These are phyloP conservation scores for Leishmania tarentolae DNA, from an alignment of 208 protist species.

Conservation along the genomic window DNA sequence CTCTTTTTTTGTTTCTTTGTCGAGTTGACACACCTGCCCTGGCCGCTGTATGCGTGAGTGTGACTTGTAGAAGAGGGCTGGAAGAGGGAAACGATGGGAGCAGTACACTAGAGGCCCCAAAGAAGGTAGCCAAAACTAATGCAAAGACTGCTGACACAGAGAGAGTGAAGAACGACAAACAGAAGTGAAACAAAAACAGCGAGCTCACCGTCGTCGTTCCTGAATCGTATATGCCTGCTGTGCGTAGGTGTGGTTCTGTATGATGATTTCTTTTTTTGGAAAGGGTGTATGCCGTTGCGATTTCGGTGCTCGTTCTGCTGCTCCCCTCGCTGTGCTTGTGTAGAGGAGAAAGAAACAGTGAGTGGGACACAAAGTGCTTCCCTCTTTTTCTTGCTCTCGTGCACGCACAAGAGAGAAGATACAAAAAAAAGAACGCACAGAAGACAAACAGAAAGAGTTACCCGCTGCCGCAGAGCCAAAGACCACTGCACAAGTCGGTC, in stretches of 20 bases:
- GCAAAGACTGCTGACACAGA: background rate
- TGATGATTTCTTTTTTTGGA: background rate
- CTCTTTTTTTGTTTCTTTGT: background rate
- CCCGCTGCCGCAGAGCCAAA: background rate
- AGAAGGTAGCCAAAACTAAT: background rate
- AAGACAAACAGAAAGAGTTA: background rate
- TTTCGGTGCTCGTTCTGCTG: background rate
- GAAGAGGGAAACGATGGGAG: background rate
- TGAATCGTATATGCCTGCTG: background rate
- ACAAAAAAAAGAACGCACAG: background rate
- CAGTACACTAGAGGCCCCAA: background rate
- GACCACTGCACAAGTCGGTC: background rate
- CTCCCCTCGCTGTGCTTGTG: background rate
- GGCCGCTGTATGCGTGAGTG: background rate
- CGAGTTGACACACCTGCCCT: background rate
- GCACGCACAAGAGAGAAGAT: background rate
- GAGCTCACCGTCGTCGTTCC: background rate
- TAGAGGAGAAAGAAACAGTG: background rate
- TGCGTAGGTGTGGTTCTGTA: background rate
- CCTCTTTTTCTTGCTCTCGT: background rate
- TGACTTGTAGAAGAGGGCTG: background rate
- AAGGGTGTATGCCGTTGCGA: background rate
- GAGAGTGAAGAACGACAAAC: background rate
- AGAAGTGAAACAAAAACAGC: background rate
- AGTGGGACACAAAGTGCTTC: background rate